phyloP scores from a whole-genome alignment of 176 grass and related monocot genomes.

The Triticum dicoccoides region DNA sequence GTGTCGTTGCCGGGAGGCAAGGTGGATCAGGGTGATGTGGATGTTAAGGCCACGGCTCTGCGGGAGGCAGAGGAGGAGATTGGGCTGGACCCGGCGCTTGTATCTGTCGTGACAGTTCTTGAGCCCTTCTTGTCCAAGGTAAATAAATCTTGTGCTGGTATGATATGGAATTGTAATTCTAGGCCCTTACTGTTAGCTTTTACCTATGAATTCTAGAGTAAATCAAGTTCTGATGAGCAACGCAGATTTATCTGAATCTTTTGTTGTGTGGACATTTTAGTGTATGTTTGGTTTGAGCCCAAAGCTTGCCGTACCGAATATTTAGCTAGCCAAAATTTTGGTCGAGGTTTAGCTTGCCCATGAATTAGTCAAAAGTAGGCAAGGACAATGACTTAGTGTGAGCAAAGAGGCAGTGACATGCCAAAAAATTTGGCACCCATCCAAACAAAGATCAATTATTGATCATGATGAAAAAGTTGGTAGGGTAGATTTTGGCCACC shows the following conservation, averaged over 20 bases:
- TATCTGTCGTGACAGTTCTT: slow-evolving; percentile 68
- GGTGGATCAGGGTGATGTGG: slow-evolving; percentile 76
- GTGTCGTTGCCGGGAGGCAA: slow-evolving; percentile 92
- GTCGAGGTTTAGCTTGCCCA: not conserved
- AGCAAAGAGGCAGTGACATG: not conserved
- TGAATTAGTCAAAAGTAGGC: not conserved
- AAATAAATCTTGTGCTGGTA: not conserved
- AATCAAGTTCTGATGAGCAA: not conserved
- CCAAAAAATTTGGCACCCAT: not conserved
- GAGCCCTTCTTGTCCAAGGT: slow-evolving; percentile 96
- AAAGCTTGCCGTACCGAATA: not conserved
- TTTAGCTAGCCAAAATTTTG: not conserved
- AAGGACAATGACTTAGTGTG: not conserved
- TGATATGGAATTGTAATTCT: not conserved
- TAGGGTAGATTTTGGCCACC: not conserved
- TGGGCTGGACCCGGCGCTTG: slow-evolving; percentile 65
- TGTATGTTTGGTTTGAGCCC: not conserved
- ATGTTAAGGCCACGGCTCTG: slow-evolving; percentile 71
- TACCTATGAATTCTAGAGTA: not conserved
- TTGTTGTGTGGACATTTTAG: not conserved
- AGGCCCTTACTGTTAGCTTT: not conserved
- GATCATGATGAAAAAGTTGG: not conserved
- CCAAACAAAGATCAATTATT: not conserved
- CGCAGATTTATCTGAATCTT: not conserved
- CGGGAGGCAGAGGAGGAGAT: slow-evolving; percentile 91